Percentiles rank a stretch among this genome's conserved stretches.
Evolutionary conservation across 768 basidiomycete genomes (phyloP).

Genomic region (Leccinum disarticulatum): DNA sequence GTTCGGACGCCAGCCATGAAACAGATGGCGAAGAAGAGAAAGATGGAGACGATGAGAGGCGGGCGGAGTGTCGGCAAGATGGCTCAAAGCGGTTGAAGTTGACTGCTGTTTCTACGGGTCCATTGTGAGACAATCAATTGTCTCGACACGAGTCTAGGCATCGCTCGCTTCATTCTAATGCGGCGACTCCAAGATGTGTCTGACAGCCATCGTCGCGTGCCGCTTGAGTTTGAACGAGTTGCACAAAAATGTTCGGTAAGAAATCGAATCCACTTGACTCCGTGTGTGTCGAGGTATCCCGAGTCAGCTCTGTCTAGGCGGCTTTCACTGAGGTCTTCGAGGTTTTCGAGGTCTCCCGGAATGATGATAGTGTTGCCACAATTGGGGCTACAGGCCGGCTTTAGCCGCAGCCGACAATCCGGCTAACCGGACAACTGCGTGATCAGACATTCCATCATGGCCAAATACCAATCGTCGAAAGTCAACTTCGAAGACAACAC

Average conservation of each 20-base stretch:
- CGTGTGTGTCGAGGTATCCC: too few species aligned
- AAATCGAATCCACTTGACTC: background rate
- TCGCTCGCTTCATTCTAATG: background rate
- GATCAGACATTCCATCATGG: background rate
- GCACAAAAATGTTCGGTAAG: background rate
- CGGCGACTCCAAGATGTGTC: background rate
- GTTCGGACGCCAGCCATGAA: background rate
- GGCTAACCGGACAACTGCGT: background rate
- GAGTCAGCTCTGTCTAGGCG: too few species aligned
- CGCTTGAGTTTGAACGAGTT: background rate
- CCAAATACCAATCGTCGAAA: too few species aligned
- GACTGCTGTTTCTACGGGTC: background rate
- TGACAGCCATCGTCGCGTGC: background rate
- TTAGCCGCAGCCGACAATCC: too few species aligned
- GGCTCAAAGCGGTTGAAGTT: constrained; percentile 12
- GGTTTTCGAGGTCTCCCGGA: too few species aligned
- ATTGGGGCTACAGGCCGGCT: too few species aligned
- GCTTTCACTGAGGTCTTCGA: too few species aligned
- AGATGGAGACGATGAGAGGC: background rate
- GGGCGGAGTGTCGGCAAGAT: constrained; percentile 1
- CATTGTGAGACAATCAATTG: background rate
- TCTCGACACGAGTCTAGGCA: background rate
- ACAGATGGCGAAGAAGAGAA: background rate
- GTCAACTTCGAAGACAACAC: too few species aligned
- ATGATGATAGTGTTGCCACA: too few species aligned